Evolutionary conservation across 1,284 basidiomycete species (phyloP), one percentile per base, ranked within the genome.

Genomic region (Cystobasidium sp.): DNA sequence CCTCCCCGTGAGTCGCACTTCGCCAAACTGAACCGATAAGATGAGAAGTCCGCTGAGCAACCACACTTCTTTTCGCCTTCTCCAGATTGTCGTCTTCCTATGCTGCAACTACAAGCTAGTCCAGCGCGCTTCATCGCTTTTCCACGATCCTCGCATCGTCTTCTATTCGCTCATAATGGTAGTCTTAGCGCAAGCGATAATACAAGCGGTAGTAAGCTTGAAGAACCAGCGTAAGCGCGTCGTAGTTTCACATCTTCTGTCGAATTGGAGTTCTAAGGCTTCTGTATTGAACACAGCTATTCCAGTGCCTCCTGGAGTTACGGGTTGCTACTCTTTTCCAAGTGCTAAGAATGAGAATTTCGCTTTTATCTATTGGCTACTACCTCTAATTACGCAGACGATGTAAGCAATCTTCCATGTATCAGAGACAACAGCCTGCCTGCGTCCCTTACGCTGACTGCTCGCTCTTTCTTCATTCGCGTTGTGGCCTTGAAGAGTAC

Each of bases 31-130:
- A 31, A 31, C 31, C 31, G 31, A 31, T 31, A 31, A 31, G 31
- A 31, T 1, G 31, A 31, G 31, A 31, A 31, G 31, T 31, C 31
- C 31, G 31, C 31, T 31, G 31, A 31, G 14, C 62, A 9, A 43
- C 14, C n/a, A 18, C 59, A 9, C 41, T 14, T 39, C 41, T 20
- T 64, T 39, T 43, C 18, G n/a, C n/a, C 12, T 10, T 43, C 16
- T 47, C 10, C 70, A 73, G 70, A 73, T 73, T 52, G 20, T 73
- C 70, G 46, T 73, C 62, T 73, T 73, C 20, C 37, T 73, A 41
- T 73, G 70, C 43, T 73, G 70, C 62, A 73, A 73, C 44, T 73
- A 62, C 70, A 73, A 73, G 70, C 70, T 73, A 3, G 70, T 55
- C 2, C 70, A 73, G 22, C 70, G 70, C 6, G 62, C 59, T 24